phyloP scores from a whole-genome alignment of 2,329 filamentous ascomycete species.

The Leptographium flavum region DNA sequence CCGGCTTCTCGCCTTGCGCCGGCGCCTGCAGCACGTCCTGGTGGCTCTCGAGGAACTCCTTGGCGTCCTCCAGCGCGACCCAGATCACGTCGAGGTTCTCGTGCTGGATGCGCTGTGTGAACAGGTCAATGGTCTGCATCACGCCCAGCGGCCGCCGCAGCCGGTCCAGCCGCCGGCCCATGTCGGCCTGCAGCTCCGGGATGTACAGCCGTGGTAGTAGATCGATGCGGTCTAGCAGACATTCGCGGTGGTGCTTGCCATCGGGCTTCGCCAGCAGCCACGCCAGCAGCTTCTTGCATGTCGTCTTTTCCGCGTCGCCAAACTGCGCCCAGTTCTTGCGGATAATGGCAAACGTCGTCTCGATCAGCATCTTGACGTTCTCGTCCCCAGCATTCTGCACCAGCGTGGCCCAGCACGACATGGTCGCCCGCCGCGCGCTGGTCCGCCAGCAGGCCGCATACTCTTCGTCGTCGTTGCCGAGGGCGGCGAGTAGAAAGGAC shows the following conservation, averaged over 20 bases:
- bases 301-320: slow-evolving; percentile 41
- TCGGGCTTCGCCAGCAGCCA: slow-evolving; percentile 34
- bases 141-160: slow-evolving; percentile 53
- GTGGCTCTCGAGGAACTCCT: slow-evolving; percentile 54
- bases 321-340: slow-evolving; percentile 65
- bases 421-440: slow-evolving; percentile 57
- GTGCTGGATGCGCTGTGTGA: slow-evolving; percentile 59
- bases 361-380: slow-evolving; percentile 55
- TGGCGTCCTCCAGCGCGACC: slow-evolving; percentile 66
- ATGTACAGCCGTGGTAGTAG: slow-evolving; percentile 72
- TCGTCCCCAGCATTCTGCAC: slow-evolving; percentile 60
- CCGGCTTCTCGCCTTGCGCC: slow-evolving; percentile 70
- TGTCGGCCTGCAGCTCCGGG: slow-evolving; percentile 44
- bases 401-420: slow-evolving; percentile 73
- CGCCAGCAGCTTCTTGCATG: slow-evolving; percentile 48
- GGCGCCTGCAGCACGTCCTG: slow-evolving; percentile 69
- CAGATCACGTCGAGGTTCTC: slow-evolving; percentile 79
- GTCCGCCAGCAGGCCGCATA: slow-evolving; percentile 9
- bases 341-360: slow-evolving; percentile 81
- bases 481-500: slow-evolving; percentile 77
- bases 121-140: slow-evolving; percentile 54
- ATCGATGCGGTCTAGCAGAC: slow-evolving; percentile 53
- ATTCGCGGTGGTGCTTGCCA: slow-evolving; percentile 37
- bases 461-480: slow-evolving; percentile 45
- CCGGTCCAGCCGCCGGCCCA: slow-evolving; percentile 49